A percentile compares a stretch with the other conserved stretches of the same genome.
Conservation (phyloP, 164 flowering plant species). For the Liriodendron chinense region DNA sequence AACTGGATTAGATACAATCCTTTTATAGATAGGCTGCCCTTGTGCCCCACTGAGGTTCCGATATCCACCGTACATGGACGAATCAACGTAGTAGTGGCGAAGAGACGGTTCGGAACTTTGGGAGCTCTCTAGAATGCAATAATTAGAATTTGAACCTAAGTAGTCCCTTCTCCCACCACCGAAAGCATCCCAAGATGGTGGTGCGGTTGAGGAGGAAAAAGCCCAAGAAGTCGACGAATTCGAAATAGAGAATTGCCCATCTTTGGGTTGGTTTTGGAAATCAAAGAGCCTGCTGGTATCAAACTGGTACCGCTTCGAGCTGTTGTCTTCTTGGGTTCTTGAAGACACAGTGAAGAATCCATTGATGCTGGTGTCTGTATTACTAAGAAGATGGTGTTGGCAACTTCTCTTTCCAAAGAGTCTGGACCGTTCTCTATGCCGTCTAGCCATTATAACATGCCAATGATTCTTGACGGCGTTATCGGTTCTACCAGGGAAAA, state of each 20-base stretch:
- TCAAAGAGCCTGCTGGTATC: conserved; percentile 26
- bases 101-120: conserved; percentile 16
- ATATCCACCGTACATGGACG: conserved; percentile 22
- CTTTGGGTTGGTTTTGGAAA: conserved; percentile 26
- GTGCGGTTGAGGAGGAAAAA: conserved; percentile 17
- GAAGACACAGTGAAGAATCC: conserved; percentile 14
- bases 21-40: conserved; percentile 21
- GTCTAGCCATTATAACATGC: conserved; percentile 90
- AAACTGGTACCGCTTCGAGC: conserved; percentile 21
- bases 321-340: conserved; percentile 13
- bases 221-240: conserved; percentile 23
- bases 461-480: conserved; percentile 92
- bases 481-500: conserved; percentile 84
- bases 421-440: conserved; percentile 62
- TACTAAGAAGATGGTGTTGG: conserved; percentile 22
- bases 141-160: conserved; percentile 16
- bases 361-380: conserved; percentile 10
- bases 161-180: conserved; percentile 19
- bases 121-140: conserved; percentile 22
- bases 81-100: conserved; percentile 11
- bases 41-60: conserved; percentile 10
- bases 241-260: conserved; percentile 23
- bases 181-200: conserved; percentile 16
- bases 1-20: conserved; percentile 22
- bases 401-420: conserved; percentile 40